A percentile compares a stretch with the other conserved stretches of the same genome.
Conservation (phyloP, 306 rosid genomes). For the Sicyos baderoa region DNA sequence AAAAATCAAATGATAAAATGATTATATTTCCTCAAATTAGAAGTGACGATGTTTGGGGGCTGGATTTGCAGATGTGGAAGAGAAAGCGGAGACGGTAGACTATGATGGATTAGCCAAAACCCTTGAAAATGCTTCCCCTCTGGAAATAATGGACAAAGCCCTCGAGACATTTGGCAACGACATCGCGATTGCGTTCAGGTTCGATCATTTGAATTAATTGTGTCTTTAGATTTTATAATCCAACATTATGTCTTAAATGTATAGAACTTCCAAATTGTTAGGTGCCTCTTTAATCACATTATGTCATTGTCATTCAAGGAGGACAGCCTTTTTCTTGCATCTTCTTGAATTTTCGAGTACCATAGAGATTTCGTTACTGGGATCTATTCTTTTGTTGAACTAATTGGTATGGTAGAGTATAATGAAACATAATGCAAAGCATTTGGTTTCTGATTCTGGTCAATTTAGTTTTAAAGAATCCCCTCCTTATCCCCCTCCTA, state of each 20-base stretch:
- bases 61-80: constrained; percentile 47
- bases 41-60: neutral
- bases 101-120: constrained; percentile 35
- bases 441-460: constrained; percentile 5
- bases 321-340: neutral
- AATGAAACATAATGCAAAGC: neutral
- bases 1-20: no score
- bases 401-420: neutral
- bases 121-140: constrained; percentile 71
- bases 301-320: neutral
- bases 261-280: neutral
- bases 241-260: neutral
- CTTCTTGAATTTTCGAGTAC: neutral
- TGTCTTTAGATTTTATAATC: neutral
- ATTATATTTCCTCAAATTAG: neutral
- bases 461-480: neutral
- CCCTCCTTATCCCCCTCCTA: neutral
- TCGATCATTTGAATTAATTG: neutral
- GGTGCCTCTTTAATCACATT: neutral
- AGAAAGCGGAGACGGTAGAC: constrained; percentile 41
- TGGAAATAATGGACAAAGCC: constrained; percentile 64
- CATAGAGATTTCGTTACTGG: neutral
- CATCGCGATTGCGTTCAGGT: constrained; percentile 88
- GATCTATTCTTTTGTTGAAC: neutral
- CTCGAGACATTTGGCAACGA: constrained; percentile 64